Evolutionary conservation across 805 yeast genomes (phyloP).

Genomic region (Metschnikowia noctiluminum): DNA sequence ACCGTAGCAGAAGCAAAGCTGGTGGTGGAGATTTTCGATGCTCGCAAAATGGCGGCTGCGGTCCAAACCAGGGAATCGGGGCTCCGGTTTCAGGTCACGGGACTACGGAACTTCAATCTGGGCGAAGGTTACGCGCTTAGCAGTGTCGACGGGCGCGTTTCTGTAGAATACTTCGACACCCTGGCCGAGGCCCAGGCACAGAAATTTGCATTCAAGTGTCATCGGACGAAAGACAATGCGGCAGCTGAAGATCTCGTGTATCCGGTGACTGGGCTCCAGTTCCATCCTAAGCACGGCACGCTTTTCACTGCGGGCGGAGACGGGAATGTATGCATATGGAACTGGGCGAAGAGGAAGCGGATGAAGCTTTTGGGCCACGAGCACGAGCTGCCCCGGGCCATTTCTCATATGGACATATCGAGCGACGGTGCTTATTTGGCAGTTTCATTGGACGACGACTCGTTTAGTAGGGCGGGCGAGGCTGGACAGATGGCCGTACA

Average conservation of each 20-base stretch:
- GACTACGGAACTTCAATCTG: conserved; percentile 51
- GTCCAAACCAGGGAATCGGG: conserved; percentile 58
- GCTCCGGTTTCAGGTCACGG: conserved; percentile 60
- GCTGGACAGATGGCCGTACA: background rate
- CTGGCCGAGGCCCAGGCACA: conserved; percentile 37
- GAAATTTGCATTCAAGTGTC: conserved; percentile 79
- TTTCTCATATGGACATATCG: conserved; percentile 17
- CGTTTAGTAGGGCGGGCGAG: conserved; percentile 4
- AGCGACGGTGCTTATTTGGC: conserved; percentile 13
- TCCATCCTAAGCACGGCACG: conserved; percentile 35
- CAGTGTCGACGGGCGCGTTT: conserved; percentile 80
- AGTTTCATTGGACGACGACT: conserved; percentile 13
- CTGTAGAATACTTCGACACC: conserved; percentile 64
- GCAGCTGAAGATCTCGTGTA: conserved; percentile 47
- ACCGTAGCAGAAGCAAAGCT: conserved; percentile 56
- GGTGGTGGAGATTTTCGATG: conserved; percentile 55
- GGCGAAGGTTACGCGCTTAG: conserved; percentile 59
- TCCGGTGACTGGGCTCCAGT: conserved; percentile 49
- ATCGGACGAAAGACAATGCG: conserved; percentile 42
- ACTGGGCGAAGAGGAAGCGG: conserved; percentile 42
- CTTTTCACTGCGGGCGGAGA: conserved; percentile 55
- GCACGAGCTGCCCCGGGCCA: conserved; percentile 3
- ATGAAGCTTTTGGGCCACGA: conserved; percentile 30
- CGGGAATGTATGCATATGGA: conserved; percentile 50
- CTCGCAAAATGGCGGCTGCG: conserved; percentile 44